These are phyloP conservation scores for Penicillium sp. DNA, from an alignment of 2,329 filamentous ascomycete species.

Conservation along the genomic window DNA sequence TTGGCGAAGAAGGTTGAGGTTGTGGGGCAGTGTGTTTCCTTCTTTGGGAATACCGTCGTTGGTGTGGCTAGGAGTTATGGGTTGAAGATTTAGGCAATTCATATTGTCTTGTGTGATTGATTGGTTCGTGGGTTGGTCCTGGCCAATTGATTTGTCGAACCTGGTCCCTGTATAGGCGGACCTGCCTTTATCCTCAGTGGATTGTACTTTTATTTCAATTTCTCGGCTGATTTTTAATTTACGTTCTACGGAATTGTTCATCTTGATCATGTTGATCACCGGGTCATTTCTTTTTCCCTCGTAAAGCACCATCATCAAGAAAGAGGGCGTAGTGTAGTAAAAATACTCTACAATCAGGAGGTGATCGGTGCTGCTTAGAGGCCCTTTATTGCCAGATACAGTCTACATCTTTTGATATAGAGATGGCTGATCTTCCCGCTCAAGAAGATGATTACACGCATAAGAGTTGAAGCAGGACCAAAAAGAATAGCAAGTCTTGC, in stretches of 20 bases:
- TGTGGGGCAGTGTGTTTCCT: slow-evolving; percentile 75
- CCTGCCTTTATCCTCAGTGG: background rate
- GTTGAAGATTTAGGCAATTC: slow-evolving; percentile 63
- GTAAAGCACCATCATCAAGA: too few relatives aligned
- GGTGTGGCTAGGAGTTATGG: slow-evolving; percentile 89
- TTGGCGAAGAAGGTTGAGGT: slow-evolving; percentile 63
- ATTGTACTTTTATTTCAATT: background rate
- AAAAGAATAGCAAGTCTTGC: too few relatives aligned
- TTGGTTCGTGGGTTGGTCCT: background rate
- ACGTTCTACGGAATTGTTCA: background rate
- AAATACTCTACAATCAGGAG: too few relatives aligned
- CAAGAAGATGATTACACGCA: too few relatives aligned
- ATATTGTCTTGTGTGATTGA: background rate
- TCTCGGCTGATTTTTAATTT: background rate
- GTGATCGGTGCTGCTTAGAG: too few relatives aligned
- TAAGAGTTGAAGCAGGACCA: too few relatives aligned
- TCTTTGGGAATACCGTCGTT: slow-evolving; percentile 72
- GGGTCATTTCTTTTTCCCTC: too few relatives aligned
- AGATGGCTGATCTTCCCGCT: too few relatives aligned
- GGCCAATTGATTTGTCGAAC: background rate
- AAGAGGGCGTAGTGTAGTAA: too few relatives aligned
- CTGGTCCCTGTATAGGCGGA: background rate
- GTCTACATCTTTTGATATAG: too few relatives aligned
- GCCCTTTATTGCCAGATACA: too few relatives aligned
- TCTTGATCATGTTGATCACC: too few relatives aligned